A percentile compares a stretch with the other conserved stretches of the same genome.
phyloP scores from a whole-genome alignment of 129 eudicot genomes.

The Mikania micrantha region DNA sequence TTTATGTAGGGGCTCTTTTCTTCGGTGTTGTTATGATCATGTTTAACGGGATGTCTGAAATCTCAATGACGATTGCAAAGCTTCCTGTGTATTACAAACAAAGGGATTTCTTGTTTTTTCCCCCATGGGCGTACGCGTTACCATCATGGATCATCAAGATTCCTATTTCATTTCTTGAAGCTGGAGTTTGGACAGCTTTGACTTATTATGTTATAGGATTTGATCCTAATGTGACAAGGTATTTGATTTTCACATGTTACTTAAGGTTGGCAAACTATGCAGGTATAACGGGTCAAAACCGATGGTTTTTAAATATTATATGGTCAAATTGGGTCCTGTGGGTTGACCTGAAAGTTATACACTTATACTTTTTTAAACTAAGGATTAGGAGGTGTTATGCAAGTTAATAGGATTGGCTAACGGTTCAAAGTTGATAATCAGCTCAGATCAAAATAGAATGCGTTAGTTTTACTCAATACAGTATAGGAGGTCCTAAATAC shows the following conservation, averaged over 20 bases:
- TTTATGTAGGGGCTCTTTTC: conserved; percentile 52
- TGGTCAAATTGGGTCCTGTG: neutral
- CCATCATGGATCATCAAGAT: conserved; percentile 72
- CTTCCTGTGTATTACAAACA: conserved; percentile 89
- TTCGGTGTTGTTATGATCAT: conserved; percentile 27
- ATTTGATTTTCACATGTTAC: neutral
- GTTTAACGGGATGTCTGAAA: conserved; percentile 72
- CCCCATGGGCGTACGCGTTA: conserved; percentile 73
- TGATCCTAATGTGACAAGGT: conserved; percentile 78
- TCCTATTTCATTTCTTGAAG: conserved; percentile 62
- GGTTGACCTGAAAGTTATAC: neutral
- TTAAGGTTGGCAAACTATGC: neutral
- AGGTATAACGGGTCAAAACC: neutral
- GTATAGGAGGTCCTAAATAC: neutral
- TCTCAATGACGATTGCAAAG: conserved; percentile 62
- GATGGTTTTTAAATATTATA: neutral
- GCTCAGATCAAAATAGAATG: too few species aligned
- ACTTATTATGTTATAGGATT: conserved; percentile 71
- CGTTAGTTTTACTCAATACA: too few species aligned
- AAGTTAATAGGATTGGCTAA: too few species aligned
- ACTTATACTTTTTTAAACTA: too few species aligned
- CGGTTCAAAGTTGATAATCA: too few species aligned
- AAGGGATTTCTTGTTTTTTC: conserved; percentile 68
- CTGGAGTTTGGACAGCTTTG: conserved; percentile 38
- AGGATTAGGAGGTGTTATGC: neutral